A percentile compares a stretch with the other conserved stretches of the same genome.
These are phyloP conservation scores for Paramecium caudatum DNA, from an alignment of 73 alveolate genomes.

Conservation along the genomic window DNA sequence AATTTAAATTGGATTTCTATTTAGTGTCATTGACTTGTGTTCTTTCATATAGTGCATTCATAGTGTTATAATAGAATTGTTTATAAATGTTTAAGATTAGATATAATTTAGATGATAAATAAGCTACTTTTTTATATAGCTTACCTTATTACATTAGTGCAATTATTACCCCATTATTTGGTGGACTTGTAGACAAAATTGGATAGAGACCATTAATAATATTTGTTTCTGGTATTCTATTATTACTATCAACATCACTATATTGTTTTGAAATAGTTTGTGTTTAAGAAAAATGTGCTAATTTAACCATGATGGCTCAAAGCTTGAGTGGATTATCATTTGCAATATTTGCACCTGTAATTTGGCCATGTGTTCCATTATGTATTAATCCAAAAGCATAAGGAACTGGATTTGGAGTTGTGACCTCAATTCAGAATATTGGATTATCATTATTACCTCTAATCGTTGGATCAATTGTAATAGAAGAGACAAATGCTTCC, in stretches of 20 bases:
- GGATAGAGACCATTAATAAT: slow-evolving; percentile 75
- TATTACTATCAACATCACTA: slow-evolving; percentile 2
- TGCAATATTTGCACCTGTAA: slow-evolving; percentile 86
- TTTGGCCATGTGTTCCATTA: slow-evolving; percentile 90
- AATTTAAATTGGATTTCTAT: slow-evolving; percentile 85
- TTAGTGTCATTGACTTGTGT: slow-evolving; percentile 82
- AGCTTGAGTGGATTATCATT: slow-evolving; percentile 80
- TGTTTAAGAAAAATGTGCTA: neutral
- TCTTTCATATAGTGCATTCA: slow-evolving; percentile 80
- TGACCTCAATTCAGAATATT: slow-evolving; percentile 84
- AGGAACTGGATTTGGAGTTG: slow-evolving; percentile 92
- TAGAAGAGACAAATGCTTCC: neutral
- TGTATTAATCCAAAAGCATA: slow-evolving; percentile 82
- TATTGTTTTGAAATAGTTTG: slow-evolving; percentile 20
- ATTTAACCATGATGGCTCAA: slow-evolving; percentile 7
- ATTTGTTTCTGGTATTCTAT: neutral
- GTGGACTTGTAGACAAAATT: slow-evolving; percentile 83
- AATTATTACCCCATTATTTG: slow-evolving; percentile 84
- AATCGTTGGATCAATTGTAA: slow-evolving; percentile 14
- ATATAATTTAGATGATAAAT: slow-evolving; percentile 43
- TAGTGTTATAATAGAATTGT: slow-evolving; percentile 10
- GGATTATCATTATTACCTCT: slow-evolving; percentile 85
- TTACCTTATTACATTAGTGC: slow-evolving; percentile 85
- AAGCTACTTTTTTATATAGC: slow-evolving; percentile 52
- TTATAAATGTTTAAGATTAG: slow-evolving; percentile 36